Evolutionary conservation across 371 early-diverging fungal species (phyloP).

Genomic region (Lichtheimia hyalospora): DNA sequence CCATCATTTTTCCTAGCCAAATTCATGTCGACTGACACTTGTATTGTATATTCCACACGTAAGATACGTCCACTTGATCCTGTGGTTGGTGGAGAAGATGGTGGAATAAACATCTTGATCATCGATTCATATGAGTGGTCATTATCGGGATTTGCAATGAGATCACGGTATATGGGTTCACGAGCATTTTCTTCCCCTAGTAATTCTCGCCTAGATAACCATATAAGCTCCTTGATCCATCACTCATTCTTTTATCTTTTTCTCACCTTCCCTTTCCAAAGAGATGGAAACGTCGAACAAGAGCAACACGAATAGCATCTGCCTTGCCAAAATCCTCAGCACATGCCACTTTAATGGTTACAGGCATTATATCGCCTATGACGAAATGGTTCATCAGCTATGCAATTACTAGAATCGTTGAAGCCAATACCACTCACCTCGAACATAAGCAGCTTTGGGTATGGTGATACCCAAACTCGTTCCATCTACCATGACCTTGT

Average conservation of each 20-base stretch:
- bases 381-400: neutral
- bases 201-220: neutral
- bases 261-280: constrained; percentile 18
- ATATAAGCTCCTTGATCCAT: neutral
- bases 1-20: constrained; percentile 18
- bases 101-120: constrained; percentile 31
- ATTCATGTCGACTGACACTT: constrained; percentile 35
- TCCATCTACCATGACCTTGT: constrained; percentile 10
- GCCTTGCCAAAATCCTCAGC: constrained; percentile 10
- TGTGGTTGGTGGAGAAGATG: constrained; percentile 28
- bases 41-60: constrained; percentile 36
- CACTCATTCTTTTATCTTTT: neutral
- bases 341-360: constrained; percentile 33
- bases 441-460: constrained; percentile 40
- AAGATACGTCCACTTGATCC: constrained; percentile 25
- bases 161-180: constrained; percentile 10
- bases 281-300: constrained; percentile 15
- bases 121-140: constrained; percentile 20
- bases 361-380: constrained; percentile 42
- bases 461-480: constrained; percentile 9
- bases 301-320: constrained; percentile 12
- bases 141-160: constrained; percentile 22
- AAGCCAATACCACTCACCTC: constrained; percentile 31
- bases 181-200: neutral
- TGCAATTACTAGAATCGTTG: too few relatives aligned